These are phyloP conservation scores for Alternaria atra DNA, from an alignment of 2,329 filamentous ascomycete genomes.

Conservation along the genomic window DNA sequence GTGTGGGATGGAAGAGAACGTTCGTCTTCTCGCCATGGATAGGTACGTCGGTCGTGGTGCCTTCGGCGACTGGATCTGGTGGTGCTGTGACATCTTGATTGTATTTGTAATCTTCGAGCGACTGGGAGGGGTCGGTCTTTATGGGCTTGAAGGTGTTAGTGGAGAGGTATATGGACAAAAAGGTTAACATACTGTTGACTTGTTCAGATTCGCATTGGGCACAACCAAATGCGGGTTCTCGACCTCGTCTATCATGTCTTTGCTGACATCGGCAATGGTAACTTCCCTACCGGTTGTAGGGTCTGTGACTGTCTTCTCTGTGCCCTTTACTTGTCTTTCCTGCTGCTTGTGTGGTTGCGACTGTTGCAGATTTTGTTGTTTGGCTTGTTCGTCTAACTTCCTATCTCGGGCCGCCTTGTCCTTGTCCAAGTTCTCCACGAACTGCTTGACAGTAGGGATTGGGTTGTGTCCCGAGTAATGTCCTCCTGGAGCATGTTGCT, in stretches of 20 bases:
- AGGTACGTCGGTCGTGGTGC: slow-evolving; percentile 89
- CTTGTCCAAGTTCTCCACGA: slow-evolving; percentile 78
- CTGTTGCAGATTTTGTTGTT: slow-evolving; percentile 43
- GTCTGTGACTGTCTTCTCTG: slow-evolving; percentile 75
- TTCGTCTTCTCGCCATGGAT: slow-evolving; percentile 98
- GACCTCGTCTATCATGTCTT: slow-evolving; percentile 73
- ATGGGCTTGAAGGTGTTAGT: slow-evolving; percentile 58
- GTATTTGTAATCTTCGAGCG: slow-evolving; percentile 79
- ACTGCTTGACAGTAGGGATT: slow-evolving; percentile 86
- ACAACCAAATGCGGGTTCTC: slow-evolving; percentile 80
- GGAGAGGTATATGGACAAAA: background rate
- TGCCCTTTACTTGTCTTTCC: slow-evolving; percentile 57
- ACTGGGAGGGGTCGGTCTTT: slow-evolving; percentile 75
- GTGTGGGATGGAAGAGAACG: slow-evolving; percentile 93
- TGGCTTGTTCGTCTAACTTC: slow-evolving; percentile 66
- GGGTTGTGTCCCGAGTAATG: slow-evolving; percentile 86
- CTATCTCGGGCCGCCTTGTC: slow-evolving; percentile 81
- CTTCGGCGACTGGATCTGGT: slow-evolving; percentile 82
- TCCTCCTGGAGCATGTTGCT: slow-evolving; percentile 62
- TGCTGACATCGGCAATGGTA: slow-evolving; percentile 81
- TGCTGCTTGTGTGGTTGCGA: slow-evolving; percentile 51
- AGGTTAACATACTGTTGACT: slow-evolving; percentile 64
- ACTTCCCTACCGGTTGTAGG: slow-evolving; percentile 88
- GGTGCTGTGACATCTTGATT: slow-evolving; percentile 91
- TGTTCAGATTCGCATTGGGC: slow-evolving; percentile 87